Evolutionary conservation across 1,139 yeast species (phyloP).

Genomic region (Torulaspora globosa): DNA sequence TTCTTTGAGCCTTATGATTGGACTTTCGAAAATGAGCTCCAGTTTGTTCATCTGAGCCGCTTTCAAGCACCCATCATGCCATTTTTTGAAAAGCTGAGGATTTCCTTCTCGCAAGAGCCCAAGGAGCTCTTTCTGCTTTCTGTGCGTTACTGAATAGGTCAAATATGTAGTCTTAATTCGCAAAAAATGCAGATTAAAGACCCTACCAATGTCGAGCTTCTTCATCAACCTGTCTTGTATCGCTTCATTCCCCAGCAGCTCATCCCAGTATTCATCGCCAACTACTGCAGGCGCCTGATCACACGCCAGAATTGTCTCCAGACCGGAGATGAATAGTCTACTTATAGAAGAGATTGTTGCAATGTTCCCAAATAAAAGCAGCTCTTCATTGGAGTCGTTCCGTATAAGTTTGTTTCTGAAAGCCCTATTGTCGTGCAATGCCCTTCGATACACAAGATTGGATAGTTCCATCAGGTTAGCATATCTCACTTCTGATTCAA

Average conservation of each 20-base stretch:
- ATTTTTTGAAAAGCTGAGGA: constrained; percentile 20
- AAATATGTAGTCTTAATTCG: constrained; percentile 37
- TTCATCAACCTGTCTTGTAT: constrained; percentile 7
- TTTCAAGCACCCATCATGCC: constrained; percentile 31
- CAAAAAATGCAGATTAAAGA: constrained; percentile 29
- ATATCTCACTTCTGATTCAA: constrained; percentile 33
- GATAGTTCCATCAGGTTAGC: constrained; percentile 25
- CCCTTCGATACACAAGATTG: constrained; percentile 31
- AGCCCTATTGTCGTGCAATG: constrained; percentile 27
- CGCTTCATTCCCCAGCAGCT: constrained; percentile 9
- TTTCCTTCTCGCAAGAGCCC: constrained; percentile 20
- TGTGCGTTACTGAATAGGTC: constrained; percentile 28
- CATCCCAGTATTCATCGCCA: constrained; percentile 18
- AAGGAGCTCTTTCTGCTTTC: constrained; percentile 28
- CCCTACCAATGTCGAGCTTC: constrained; percentile 31
- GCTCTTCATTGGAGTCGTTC: constrained; percentile 30
- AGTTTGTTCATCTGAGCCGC: constrained; percentile 19
- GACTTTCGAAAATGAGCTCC: constrained; percentile 26
- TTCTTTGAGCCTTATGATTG: constrained; percentile 24
- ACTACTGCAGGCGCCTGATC: constrained; percentile 6
- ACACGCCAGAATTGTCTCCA: constrained; percentile 15
- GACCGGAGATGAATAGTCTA: constrained; percentile 26
- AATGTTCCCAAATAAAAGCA: constrained; percentile 38
- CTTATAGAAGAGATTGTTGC: constrained; percentile 38
- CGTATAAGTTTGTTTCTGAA: constrained; percentile 28